Evolutionary conservation across 192 early-diverging fungal species (phyloP).

Genomic region (Entomortierella beljakovae): DNA sequence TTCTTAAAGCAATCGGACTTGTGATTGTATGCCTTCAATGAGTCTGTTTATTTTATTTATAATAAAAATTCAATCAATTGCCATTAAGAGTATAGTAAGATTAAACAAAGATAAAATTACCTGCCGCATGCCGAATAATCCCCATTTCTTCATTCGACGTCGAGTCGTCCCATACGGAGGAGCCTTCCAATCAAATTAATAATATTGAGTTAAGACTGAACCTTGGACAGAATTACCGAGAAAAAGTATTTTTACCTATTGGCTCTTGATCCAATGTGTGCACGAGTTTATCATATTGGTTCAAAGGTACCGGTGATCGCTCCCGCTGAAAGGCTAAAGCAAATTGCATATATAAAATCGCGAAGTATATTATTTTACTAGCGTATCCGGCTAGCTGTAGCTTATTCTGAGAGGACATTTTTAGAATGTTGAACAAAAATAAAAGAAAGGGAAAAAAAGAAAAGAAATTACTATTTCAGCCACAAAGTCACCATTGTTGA

Average conservation of each 20-base stretch:
- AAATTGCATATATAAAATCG: too few relatives aligned
- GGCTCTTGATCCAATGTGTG: too few relatives aligned
- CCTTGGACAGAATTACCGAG: neutral
- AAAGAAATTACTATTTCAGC: neutral
- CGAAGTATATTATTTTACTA: too few relatives aligned
- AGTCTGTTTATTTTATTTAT: slow-evolving; percentile 7
- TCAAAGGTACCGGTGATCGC: too few relatives aligned
- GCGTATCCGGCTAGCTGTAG: too few relatives aligned
- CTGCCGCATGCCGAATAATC: slow-evolving; percentile 22
- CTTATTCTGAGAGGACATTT: too few relatives aligned
- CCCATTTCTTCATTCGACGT: slow-evolving; percentile 8
- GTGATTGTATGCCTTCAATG: slow-evolving; percentile 40
- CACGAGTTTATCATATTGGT: too few relatives aligned
- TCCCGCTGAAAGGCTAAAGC: too few relatives aligned
- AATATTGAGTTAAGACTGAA: neutral
- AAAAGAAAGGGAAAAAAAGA: neutral
- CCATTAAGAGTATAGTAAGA: neutral
- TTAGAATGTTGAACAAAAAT: too few relatives aligned
- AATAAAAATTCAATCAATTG: neutral
- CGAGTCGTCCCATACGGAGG: slow-evolving; percentile 6
- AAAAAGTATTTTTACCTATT: neutral
- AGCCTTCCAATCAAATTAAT: neutral
- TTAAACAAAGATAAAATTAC: neutral
- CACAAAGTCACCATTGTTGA: too few relatives aligned
- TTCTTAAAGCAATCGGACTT: slow-evolving; percentile 53